These are phyloP conservation scores for Geotrichum restrictum DNA, from an alignment of 1,139 yeast species.

Conservation along the genomic window DNA sequence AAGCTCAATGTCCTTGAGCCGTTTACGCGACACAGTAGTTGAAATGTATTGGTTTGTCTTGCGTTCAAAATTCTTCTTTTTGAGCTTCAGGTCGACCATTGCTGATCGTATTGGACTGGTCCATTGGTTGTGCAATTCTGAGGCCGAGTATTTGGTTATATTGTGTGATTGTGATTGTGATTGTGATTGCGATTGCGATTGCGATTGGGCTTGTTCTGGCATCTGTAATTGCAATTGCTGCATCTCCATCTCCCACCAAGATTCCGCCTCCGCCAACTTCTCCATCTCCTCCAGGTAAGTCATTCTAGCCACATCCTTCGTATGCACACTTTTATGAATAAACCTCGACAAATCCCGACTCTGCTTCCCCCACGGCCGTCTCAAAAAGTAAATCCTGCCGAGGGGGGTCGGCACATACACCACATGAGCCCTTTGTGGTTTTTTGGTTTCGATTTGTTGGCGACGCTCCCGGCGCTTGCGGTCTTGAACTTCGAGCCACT, in stretches of 20 bases:
- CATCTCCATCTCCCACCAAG: slow-evolving; percentile 15
- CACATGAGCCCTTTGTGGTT: slow-evolving; percentile 11
- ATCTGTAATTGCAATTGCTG: no score
- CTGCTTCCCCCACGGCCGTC: slow-evolving; percentile 8
- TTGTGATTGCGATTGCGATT: no score
- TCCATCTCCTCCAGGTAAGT: slow-evolving; percentile 9
- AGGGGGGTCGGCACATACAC: slow-evolving; percentile 17
- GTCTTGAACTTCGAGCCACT: slow-evolving; percentile 9
- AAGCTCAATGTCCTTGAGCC: slow-evolving; percentile 6
- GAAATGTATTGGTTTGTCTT: slow-evolving; percentile 5
- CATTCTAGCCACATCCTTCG: slow-evolving; percentile 3
- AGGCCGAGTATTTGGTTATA: no score
- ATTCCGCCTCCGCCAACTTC: slow-evolving; percentile 12
- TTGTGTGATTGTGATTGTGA: no score
- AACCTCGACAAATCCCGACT: slow-evolving; percentile 3
- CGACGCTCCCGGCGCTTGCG: neutral
- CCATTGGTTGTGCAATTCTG: slow-evolving; percentile 9
- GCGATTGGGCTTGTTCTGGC: no score
- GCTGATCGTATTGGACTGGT: slow-evolving; percentile 7
- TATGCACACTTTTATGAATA: slow-evolving; percentile 13
- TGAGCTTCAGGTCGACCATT: neutral
- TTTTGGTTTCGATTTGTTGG: neutral
- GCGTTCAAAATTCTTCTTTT: slow-evolving; percentile 1
- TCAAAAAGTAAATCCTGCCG: slow-evolving; percentile 18
- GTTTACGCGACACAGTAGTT: slow-evolving; percentile 8